Evolutionary conservation across 2,329 filamentous ascomycete genomes (phyloP).

Genomic region (Aureobasidium leucospermi): DNA sequence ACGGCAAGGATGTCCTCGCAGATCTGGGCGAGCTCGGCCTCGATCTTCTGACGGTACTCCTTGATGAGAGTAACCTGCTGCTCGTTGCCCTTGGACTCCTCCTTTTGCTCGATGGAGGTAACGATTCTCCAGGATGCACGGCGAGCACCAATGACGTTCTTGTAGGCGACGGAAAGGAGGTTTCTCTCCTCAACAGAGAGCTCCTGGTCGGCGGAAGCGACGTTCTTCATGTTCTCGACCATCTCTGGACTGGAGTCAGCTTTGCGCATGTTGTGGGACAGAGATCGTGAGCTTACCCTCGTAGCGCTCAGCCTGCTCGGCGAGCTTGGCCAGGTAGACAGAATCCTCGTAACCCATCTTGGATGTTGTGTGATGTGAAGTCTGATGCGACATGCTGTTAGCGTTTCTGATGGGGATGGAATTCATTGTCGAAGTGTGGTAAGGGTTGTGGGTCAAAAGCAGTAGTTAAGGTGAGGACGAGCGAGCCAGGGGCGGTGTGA

Average conservation of each 20-base stretch:
- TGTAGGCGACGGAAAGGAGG: slow-evolving; percentile 95
- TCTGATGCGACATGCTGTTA: slow-evolving; percentile 15
- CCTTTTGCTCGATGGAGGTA: slow-evolving; percentile 98
- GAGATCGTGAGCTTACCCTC: slow-evolving; percentile 59
- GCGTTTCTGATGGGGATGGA: neutral
- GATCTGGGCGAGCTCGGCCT: slow-evolving; percentile 92
- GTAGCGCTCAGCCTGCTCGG: slow-evolving; percentile 99
- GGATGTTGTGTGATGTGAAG: slow-evolving; percentile 29
- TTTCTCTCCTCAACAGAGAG: slow-evolving; percentile 86
- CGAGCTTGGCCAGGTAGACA: slow-evolving; percentile 99
- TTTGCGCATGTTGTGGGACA: neutral
- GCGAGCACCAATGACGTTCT: slow-evolving; percentile 95
- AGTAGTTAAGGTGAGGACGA: neutral
- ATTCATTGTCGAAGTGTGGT: slow-evolving; percentile 4
- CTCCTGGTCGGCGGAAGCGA: slow-evolving; percentile 69
- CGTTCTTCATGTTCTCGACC: slow-evolving; percentile 99
- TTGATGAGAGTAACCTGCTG: slow-evolving; percentile 86
- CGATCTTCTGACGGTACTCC: slow-evolving; percentile 98
- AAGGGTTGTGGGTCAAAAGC: neutral
- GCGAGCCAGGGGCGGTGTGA: slow-evolving; percentile 3
- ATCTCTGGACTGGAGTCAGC: slow-evolving; percentile 59
- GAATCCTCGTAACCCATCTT: slow-evolving; percentile 99
- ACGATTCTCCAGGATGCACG: slow-evolving; percentile 98
- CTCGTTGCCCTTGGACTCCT: slow-evolving; percentile 97
- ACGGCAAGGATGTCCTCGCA: slow-evolving; percentile 96